Base-by-base conservation (phyloP, 257 asterid genomes). In the Nicotiana undulata region DNA sequence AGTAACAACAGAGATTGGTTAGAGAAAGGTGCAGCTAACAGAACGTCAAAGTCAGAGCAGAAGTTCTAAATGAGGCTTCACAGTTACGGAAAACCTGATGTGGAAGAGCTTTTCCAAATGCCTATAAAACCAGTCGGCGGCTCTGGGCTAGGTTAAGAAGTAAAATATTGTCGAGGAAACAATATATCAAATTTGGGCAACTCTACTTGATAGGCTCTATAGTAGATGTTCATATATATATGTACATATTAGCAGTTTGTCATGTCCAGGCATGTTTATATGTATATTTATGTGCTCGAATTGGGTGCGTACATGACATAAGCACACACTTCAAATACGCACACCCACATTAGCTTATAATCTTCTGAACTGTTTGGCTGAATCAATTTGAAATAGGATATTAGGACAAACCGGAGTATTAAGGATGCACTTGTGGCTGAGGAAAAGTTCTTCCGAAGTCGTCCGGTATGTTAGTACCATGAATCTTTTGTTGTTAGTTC, bases 401-500 rank as follows among this genome's bases (percentile, higher is more conserved):
- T 96, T 85, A 80, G 77, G 34, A 56, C 81, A 83, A 92, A 91
- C 16, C 92, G 95, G 55, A 91, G 94, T 83, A 88, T 96, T 82
- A 94, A 91, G 84, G 98, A 96, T 83, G 98, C 99, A 61, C 96
- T 94, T 68, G 80, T 81, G 15, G 98, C 94, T 53, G 99, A 96
- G 87, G 98, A 96, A 87, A 90, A 94, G 80, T 96, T 96, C 90
- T 94, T 96, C 83, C 91, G 86, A 77, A 89, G 89, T 80, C 97
- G 88, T 37, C 95, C 97, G 15, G 99, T 95, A 91, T 83, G 90
- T n/a, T 46, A 32, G 59, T 72, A 24, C 77, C 60, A 72, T n/a
- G n/a, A n/a, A n/a, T 72, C 22, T 72, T 72, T 22, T 72, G 59
- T 24, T 46, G 26, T 46, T 72, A 46, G 77, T 72, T 72, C 26